phyloP scores from a whole-genome alignment of 768 basidiomycete species.

The Boletus vinaceobasis region DNA sequence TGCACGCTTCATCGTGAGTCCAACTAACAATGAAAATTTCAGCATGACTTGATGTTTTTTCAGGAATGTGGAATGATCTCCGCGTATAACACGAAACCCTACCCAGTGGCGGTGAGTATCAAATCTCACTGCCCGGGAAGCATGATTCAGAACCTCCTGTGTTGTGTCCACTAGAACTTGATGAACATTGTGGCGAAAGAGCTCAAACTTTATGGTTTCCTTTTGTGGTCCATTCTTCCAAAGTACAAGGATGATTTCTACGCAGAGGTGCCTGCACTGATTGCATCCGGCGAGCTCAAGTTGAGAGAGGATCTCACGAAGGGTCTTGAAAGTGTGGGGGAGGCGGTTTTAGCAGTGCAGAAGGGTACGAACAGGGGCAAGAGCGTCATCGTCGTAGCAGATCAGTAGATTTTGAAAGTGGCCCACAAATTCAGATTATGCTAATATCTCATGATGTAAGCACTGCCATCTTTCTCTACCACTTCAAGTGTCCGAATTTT shows the following conservation, averaged over 20 bases:
- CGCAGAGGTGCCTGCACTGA: slow-evolving; percentile 35
- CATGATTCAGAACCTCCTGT: slow-evolving; percentile 6
- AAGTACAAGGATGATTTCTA: slow-evolving; percentile 44
- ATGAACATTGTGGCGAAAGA: slow-evolving; percentile 38
- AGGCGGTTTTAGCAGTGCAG: slow-evolving; percentile 37
- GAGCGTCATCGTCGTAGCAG: slow-evolving; percentile 12
- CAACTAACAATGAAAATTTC: background rate
- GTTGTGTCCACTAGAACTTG: slow-evolving; percentile 31
- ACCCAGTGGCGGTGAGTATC: slow-evolving; percentile 9
- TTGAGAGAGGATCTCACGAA: slow-evolving; percentile 42
- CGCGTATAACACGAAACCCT: slow-evolving; percentile 11
- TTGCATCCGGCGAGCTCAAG: slow-evolving; percentile 47
- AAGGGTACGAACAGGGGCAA: slow-evolving; percentile 36
- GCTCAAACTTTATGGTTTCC: slow-evolving; percentile 44
- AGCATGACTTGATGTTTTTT: background rate
- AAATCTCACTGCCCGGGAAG: background rate
- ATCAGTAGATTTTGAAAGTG: background rate
- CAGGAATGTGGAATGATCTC: slow-evolving; percentile 34
- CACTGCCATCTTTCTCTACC: slow-evolving; percentile 20
- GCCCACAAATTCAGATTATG: too few relatives aligned
- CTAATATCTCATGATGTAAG: slow-evolving; percentile 12
- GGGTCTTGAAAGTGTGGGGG: slow-evolving; percentile 41
- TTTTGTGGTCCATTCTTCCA: slow-evolving; percentile 27
- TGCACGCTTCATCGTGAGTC: slow-evolving; percentile 47
- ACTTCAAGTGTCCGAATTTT: slow-evolving; percentile 22